Percentiles rank a stretch among this genome's conserved stretches.
Conservation (phyloP, 2,329 filamentous ascomycete species). For the Diaporthe ampelina region DNA sequence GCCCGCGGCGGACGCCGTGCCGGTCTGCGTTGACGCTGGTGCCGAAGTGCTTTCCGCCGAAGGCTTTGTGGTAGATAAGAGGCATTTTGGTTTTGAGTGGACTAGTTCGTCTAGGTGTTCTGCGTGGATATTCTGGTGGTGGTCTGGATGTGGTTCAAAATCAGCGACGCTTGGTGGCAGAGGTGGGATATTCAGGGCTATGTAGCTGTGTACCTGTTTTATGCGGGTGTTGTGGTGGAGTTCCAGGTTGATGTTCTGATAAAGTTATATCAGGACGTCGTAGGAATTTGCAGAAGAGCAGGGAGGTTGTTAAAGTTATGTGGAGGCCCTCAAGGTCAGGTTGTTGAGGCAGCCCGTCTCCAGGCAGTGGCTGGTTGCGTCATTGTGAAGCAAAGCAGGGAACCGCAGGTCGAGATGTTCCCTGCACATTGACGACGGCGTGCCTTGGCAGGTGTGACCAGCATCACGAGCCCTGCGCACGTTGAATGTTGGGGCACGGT, state of each 20-base stretch:
- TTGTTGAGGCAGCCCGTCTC: conserved; percentile 22
- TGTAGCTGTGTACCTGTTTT: background rate
- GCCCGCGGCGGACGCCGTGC: conserved; percentile 62
- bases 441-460: conserved; percentile 30
- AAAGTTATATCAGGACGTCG: background rate
- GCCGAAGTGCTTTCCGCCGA: conserved; percentile 65
- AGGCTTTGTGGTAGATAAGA: conserved; percentile 60
- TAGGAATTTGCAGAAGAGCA: background rate
- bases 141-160: background rate
- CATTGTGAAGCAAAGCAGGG: conserved; percentile 31
- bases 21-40: conserved; percentile 62
- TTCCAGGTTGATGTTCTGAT: background rate
- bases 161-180: background rate
- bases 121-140: background rate
- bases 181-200: background rate
- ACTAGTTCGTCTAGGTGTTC: too few relatives aligned
- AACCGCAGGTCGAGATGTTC: conserved; percentile 12
- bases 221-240: too few relatives aligned
- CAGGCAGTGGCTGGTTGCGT: conserved; percentile 28
- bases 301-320: background rate
- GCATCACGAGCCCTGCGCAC: conserved; percentile 10
- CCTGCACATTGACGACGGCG: conserved; percentile 14
- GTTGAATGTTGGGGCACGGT: background rate
- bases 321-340: background rate
- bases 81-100: conserved; percentile 55